These are phyloP conservation scores for Populus simonii DNA, from an alignment of 345 rosid genomes.

Conservation along the genomic window DNA sequence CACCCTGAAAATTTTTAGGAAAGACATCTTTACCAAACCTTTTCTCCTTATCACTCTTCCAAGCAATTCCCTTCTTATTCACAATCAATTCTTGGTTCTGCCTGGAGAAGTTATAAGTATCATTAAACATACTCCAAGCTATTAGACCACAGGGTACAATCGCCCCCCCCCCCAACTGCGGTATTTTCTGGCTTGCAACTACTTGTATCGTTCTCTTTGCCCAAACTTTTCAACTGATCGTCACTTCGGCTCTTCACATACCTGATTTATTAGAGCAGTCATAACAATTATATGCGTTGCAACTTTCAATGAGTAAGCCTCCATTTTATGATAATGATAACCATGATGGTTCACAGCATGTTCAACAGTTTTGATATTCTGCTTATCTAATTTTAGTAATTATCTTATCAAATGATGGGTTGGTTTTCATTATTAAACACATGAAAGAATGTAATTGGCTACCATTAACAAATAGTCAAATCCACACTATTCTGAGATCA, in stretches of 20 bases:
- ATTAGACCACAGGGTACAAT: constrained; percentile 99
- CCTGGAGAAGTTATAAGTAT: constrained; percentile 61
- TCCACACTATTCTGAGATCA: neutral
- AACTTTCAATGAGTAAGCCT: neutral
- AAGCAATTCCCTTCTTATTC: constrained; percentile 70
- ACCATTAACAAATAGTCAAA: neutral
- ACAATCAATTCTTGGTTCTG: constrained; percentile 41
- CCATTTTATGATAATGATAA: neutral
- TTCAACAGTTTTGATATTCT: neutral
- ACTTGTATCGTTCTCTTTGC: constrained; percentile 34
- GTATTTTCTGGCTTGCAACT: constrained; percentile 70
- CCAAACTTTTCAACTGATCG: constrained; percentile 47
- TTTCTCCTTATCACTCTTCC: constrained; percentile 94
- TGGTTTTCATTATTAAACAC: neutral
- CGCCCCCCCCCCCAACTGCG: constrained; percentile 30
- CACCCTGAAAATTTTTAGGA: constrained; percentile 78
- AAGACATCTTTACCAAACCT: constrained; percentile 79
- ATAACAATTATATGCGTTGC: neutral
- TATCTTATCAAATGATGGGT: neutral
- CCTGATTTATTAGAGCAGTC: constrained; percentile 42
- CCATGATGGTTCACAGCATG: neutral
- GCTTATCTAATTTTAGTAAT: neutral
- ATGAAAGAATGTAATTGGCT: neutral
- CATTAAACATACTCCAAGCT: constrained; percentile 99
- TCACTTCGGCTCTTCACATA: constrained; percentile 95